Conservation (phyloP, 106 monocot genomes). For the Xerophyta viscosa region DNA sequence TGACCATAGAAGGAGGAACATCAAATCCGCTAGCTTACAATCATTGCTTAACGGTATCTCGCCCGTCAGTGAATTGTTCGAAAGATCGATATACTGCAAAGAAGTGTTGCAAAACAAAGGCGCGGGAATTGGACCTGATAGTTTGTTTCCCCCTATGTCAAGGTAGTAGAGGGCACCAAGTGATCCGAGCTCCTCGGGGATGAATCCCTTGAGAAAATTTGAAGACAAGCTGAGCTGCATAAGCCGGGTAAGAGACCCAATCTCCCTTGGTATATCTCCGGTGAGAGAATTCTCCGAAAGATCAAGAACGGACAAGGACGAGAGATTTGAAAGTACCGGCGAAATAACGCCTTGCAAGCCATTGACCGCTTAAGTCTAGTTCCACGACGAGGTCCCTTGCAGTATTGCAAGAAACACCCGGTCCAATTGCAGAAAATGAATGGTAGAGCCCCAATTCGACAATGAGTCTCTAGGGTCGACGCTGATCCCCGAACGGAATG, state of each 20-base stretch:
- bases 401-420: slow-evolving; percentile 43
- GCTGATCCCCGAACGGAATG: slow-evolving; percentile 24
- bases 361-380: slow-evolving; percentile 25
- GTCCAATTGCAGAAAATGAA: slow-evolving; percentile 58
- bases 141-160: slow-evolving; percentile 46
- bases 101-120: slow-evolving; percentile 68
- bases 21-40: slow-evolving; percentile 32
- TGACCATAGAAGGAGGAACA: slow-evolving; percentile 52
- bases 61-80: slow-evolving; percentile 70
- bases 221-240: slow-evolving; percentile 36
- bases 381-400: slow-evolving; percentile 23
- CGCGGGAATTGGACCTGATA: slow-evolving; percentile 39
- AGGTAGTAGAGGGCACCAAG: slow-evolving; percentile 39
- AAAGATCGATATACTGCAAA: slow-evolving; percentile 55
- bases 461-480: slow-evolving; percentile 22
- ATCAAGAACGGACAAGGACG: slow-evolving; percentile 50
- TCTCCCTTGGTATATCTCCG: slow-evolving; percentile 41
- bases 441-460: slow-evolving; percentile 21
- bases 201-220: slow-evolving; percentile 42
- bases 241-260: slow-evolving; percentile 34
- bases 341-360: slow-evolving; percentile 36
- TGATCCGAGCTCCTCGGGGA: slow-evolving; percentile 44
- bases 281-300: slow-evolving; percentile 47
- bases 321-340: slow-evolving; percentile 41
- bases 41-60: slow-evolving; percentile 20